Evolutionary conservation across 2,329 filamentous ascomycete species (phyloP), one percentile per base, ranked within the genome.

Genomic region (Pseudodiploospora longispora): DNA sequence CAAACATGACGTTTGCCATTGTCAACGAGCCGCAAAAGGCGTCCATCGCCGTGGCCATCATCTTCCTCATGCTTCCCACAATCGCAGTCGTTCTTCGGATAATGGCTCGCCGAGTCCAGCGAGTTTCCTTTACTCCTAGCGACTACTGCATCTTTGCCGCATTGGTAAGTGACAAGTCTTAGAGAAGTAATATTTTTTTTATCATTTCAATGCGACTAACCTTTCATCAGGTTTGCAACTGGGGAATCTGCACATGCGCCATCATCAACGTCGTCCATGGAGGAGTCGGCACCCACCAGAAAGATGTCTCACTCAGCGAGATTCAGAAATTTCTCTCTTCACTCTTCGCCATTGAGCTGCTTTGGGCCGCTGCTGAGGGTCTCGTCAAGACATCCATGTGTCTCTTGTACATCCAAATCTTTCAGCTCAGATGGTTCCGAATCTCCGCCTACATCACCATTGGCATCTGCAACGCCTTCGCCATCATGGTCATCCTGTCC

Each of bases 311-410:
- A 10, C n/a, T 39, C 8, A 28, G 29, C 29, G 37, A 12, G 29
- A 39, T 39, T 28, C 19, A 39, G 37, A 39, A 12, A 5, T 39
- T 39, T 29, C 37, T 39, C 12, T 39, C 37, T 10, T 39, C 37
- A n/a, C 37, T 39, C 37, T 39, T 39, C 27, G 37, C 37, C 37
- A 39, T 39, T 29, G 37, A 39, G 29, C 27, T 39, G 27, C 37
- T 39, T 10, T 39, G 37, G 37, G 37, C 37, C 29, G 37, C 37
- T 29, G 37, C 37, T 29, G 37, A 39, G 29, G 37, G 37, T 28
- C 37, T 39, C 37, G 29, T 39, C 37, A 39, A 39, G 37, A 39
- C 37, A 28, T 39, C 37, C 12, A 39, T 39, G 37, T 39, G 37
- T 28, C 37, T 39, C 6, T 39, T 39, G 37, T 39, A 39, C 10